Evolutionary conservation across 2,329 filamentous ascomycete species (phyloP), one percentile per base, ranked within the genome.

Genomic region (Trichoderma lentiforme): DNA sequence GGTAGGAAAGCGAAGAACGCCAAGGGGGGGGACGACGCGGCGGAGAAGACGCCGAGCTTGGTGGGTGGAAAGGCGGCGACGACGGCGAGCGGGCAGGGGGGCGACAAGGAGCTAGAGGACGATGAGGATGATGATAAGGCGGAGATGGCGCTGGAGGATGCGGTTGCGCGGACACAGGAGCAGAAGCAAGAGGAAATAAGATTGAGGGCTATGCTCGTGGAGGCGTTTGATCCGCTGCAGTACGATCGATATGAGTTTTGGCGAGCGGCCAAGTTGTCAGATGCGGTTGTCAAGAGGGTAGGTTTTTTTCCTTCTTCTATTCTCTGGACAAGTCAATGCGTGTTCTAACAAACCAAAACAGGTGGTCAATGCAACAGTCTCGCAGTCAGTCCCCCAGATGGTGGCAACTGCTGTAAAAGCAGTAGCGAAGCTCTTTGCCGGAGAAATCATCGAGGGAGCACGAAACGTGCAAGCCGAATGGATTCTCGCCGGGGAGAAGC

Each of bases 351-450:
- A 36, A 34, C 3, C n/a, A n/a, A 53, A 65, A 5, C 73, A 91
- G 87, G 88, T 95, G 73, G 91, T 94, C 78, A 95, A 95, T 77
- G 91, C 92, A 72, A 93, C 92, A 2, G 90, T 94, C 9, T 93
- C 91, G 0, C 93, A 95, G 79, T 94, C 91, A 2, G 92, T 93
- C 0, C 91, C 92, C 0, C 86, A 88, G 24, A 91, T 89, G 76
- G 91, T 94, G 64, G 90, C 93, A 73, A 89, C 92, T 26, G 91
- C 91, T n/a, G 91, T 95, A 77, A 91, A 90, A 63, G 89, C 91
- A 0, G 92, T 93, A 24, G 90, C 91, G 62, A 95, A 95, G 81
- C 86, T 93, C 73, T 94, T 93, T 79, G 88, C 92, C 4, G 92
- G 92, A 67, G 91, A 94, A 74, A 85, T 95, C 62, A 91, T 95